Percentiles rank a stretch among this genome's conserved stretches.
Evolutionary conservation across 2,329 filamentous ascomycete genomes (phyloP).

Genomic region (Pseudocercospora crystallina): DNA sequence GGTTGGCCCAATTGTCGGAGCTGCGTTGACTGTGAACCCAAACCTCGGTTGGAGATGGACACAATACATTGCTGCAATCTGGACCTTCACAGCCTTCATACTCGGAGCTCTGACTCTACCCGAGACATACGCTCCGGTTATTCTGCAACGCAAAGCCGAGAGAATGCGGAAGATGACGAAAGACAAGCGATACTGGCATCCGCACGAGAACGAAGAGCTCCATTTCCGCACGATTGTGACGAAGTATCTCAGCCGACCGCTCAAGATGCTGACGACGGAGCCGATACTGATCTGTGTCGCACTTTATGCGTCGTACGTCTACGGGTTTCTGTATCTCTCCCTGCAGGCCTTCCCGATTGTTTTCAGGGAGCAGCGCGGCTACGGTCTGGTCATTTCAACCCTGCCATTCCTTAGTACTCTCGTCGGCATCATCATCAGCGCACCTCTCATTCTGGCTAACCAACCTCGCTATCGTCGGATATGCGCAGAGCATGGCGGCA

Average conservation of each 20-base stretch:
- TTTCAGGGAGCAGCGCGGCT: slow-evolving; percentile 43
- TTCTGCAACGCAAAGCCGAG: slow-evolving; percentile 40
- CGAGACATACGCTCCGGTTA: slow-evolving; percentile 21
- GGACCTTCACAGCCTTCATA: slow-evolving; percentile 19
- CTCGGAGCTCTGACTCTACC: slow-evolving; percentile 1
- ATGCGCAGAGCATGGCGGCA: slow-evolving; percentile 33
- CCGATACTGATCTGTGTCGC: slow-evolving; percentile 43
- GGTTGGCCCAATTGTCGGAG: neutral
- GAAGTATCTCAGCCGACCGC: slow-evolving; percentile 43
- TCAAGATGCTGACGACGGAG: slow-evolving; percentile 47
- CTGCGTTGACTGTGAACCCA: slow-evolving; percentile 27
- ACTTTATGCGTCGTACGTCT: slow-evolving; percentile 28
- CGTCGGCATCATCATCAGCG: slow-evolving; percentile 42
- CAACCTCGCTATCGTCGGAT: slow-evolving; percentile 47
- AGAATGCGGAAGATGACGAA: slow-evolving; percentile 37
- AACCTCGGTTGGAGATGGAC: slow-evolving; percentile 41
- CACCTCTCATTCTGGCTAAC: slow-evolving; percentile 43
- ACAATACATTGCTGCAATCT: slow-evolving; percentile 38
- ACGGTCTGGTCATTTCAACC: slow-evolving; percentile 41
- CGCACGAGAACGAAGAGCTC: slow-evolving; percentile 45
- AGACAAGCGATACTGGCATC: slow-evolving; percentile 36
- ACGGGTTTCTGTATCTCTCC: slow-evolving; percentile 47
- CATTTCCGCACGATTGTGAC: slow-evolving; percentile 40
- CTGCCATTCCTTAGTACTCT: slow-evolving; percentile 49
- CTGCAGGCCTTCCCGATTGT: slow-evolving; percentile 49